Evolutionary conservation across 805 yeast genomes (phyloP), one percentile per base, ranked within the genome.

Genomic region (Clavispora fructus): DNA sequence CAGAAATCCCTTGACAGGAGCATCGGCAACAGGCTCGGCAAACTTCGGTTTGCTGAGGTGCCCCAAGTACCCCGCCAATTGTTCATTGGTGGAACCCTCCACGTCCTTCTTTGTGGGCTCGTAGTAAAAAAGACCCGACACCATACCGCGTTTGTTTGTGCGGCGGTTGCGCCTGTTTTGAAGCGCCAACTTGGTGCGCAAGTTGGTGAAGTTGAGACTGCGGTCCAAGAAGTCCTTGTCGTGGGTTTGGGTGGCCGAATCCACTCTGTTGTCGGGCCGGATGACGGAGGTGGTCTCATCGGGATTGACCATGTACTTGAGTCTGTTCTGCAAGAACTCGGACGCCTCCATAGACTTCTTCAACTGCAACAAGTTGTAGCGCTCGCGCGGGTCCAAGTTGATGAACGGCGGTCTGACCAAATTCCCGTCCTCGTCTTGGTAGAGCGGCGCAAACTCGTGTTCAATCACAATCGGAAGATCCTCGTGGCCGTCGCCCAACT

Each of bases 391-490:
- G 46, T 70, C 75, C 40, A 71, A 59, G 40, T 68, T 69, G 35
- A 72, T 71, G 51, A 72, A 69, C 6, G 76, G 75, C 0, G 77
- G 77, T 40, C 77, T 58, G 3, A 66, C 70, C 41, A 68, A 50
- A 39, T 68, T 64, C 10, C 75, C 75, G 1, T 64, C 59, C 7
- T 57, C 62, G 46, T 72, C 75, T 11, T 58, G 52, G 48, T 71
- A 70, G 11, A 53, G 30, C 4, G 69, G 65, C 2, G 69, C 67
- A 49, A 60, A 62, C 30, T 64, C 70, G 33, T 61, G 64, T 35
- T 65, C 68, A n/a, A 62, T 49, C 7, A 59, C 45, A 3, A 57
- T 30, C 2, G 62, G 62, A 10, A 39, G 47, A 43, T 35, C 42
- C 16, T 25, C 40, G 7, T 42, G 35, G n/a, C 19, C 33, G 14